A percentile compares a stretch with the other conserved stretches of the same genome.
Evolutionary conservation across 164 flowering plant species (phyloP).

Genomic region (Aristolochia californica): DNA sequence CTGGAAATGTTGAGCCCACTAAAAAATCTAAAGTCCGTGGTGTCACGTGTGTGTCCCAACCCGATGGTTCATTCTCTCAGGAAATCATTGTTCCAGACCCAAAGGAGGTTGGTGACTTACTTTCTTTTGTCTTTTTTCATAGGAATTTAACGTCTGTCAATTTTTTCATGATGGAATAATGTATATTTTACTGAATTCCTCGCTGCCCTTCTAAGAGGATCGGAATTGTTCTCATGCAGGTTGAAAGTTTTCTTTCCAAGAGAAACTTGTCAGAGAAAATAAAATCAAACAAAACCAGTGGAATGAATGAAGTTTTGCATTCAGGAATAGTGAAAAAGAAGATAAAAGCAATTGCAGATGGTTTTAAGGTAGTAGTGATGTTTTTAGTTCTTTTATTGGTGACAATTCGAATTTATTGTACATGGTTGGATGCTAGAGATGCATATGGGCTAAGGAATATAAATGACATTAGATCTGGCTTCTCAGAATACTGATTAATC

Average conservation of each 20-base stretch:
- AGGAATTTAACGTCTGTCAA: neutral
- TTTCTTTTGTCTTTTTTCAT: neutral
- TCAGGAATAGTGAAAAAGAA: slow-evolving; percentile 39
- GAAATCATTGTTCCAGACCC: slow-evolving; percentile 22
- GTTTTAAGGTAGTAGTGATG: slow-evolving; percentile 33
- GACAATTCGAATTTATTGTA: neutral
- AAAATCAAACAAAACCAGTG: slow-evolving; percentile 27
- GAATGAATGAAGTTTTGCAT: slow-evolving; percentile 27
- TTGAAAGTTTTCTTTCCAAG: slow-evolving; percentile 31
- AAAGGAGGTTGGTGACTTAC: slow-evolving; percentile 28
- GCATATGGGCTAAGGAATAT: neutral
- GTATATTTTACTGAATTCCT: neutral
- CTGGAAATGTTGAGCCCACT: slow-evolving; percentile 26
- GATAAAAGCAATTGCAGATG: slow-evolving; percentile 52
- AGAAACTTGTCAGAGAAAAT: slow-evolving; percentile 30
- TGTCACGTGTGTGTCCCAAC: slow-evolving; percentile 16
- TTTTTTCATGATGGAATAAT: neutral
- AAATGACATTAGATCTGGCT: no score
- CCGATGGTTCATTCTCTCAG: slow-evolving; percentile 35
- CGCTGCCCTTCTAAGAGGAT: no score
- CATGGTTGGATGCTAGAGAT: neutral
- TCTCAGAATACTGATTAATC: no score
- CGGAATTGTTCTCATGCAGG: slow-evolving; percentile 29
- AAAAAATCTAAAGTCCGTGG: slow-evolving; percentile 34
- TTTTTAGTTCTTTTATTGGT: neutral